Evolutionary conservation across 352 stramenopile genomes (phyloP), one percentile per base, ranked within the genome.

Genomic region (Phytophthora tentaculata): DNA sequence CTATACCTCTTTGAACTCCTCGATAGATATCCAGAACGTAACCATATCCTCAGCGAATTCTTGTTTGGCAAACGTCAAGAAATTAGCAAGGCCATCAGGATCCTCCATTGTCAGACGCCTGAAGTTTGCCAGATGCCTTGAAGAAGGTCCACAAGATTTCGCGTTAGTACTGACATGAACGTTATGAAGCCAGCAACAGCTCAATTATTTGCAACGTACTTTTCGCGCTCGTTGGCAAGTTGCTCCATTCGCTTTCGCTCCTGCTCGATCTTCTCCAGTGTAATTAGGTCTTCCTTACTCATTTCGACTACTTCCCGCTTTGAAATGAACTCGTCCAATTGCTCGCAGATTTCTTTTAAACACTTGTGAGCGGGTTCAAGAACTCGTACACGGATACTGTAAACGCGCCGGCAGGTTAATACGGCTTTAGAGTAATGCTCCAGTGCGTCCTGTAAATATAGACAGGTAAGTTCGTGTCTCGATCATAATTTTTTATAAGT

Each of bases 11-110:
- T 86, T 89, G 39, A 75, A 84, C 14, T 80, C 57, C 37, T 90
- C 80, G n/a, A 90, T 75, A 9, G 73, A 81, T 23, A 88, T 71
- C 82, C 84, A 92, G 51, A 90, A 90, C 7, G 49, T 61, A 14
- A 89, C 63, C 6, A 89, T 55, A 20, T 90, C 80, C 22, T 90
- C 77, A 7, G 76, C 74, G 43, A 92, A 88, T 43, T 92, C 81
- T 22, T 61, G 62, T 12, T 62, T 71, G 5, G 74, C 76, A 39
- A 88, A 92, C 16, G 60, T 55, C 19, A 86, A 29, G 49, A 89
- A 90, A 5, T 54, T 44, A 13, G 59, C 61, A 3, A 77, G 69
- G 5, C 53, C 69, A 28, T 76, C 50, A 10, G 69, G 35, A 9
- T 87, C 64, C 0, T 84, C 45, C 23, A 89, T 58, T 10, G 90